Evolutionary conservation across 345 rosid species (phyloP), one percentile per base, ranked within the genome.

Genomic region (Corymbia maculata): DNA sequence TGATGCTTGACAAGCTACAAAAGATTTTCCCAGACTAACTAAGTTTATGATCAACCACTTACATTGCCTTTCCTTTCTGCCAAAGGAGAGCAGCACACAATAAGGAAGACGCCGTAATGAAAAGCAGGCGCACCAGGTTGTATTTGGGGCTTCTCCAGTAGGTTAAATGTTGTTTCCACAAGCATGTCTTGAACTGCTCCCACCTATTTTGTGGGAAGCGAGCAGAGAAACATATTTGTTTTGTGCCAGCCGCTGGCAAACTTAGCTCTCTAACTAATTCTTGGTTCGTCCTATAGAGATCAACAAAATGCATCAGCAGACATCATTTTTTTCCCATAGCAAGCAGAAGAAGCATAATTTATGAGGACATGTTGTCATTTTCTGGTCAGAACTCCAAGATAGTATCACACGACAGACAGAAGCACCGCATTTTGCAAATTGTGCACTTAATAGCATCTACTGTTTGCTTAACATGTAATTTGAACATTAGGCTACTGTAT

Each of bases 61-160:
- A 95, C 95, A 93, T 90, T 87, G 92, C 86, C 75, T 88, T 86
- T 55, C 94, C 96, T 87, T 90, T 89, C 85, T 93, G 88, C 97
- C 94, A 94, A 61, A 92, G 93, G 70, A 94, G 86, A 42, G 85
- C 47, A 45, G 95, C 96, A 64, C 91, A 92, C 19, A 94, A 47
- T 32, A 94, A 3, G 85, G 93, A 89, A 51, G 91, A 85, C 8
- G 51, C 45, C 61, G 86, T 51, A 79, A 89, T 87, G 88, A 88
- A 89, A 24, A 89, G 6, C 82, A 94, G 52, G 36, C 96, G 94
- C 16, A 86, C 85, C 86, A 94, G 87, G 79, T 94, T 92, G 85
- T 92, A 92, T 21, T 85, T 51, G 4, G 92, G 93, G 87, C 90
- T 93, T 91, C 92, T 91, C 94, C 92, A 90, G 53, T 92, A 92